Evolutionary conservation across 306 rosid species (phyloP).

Genomic region (Quercus rubra): DNA sequence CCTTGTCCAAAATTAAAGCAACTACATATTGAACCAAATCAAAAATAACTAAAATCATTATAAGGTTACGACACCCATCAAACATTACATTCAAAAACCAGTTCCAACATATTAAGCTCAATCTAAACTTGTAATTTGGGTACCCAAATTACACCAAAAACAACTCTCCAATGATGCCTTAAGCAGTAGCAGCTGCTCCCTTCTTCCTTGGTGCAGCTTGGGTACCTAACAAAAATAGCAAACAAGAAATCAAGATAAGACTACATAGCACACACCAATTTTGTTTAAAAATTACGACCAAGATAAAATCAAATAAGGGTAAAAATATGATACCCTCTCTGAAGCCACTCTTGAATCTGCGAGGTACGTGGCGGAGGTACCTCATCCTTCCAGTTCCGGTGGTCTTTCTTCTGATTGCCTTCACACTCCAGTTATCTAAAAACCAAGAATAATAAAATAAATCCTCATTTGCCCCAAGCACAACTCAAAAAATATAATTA

Average conservation of each 20-base stretch:
- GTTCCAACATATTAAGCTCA: conserved; percentile 16
- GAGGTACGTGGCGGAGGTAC: conserved; percentile 90
- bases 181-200: conserved; percentile 78
- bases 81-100: conserved; percentile 14
- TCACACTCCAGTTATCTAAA: conserved; percentile 93
- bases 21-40: conserved; percentile 28
- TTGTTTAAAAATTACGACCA: not conserved
- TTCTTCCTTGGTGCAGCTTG: conserved; percentile 92
- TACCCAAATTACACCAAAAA: conserved; percentile 17
- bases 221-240: conserved; percentile 38
- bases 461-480: not conserved
- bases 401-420: conserved; percentile 98
- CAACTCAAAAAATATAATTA: not conserved
- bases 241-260: not conserved
- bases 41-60: conserved; percentile 20
- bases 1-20: conserved; percentile 32
- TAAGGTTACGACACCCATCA: conserved; percentile 21
- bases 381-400: conserved; percentile 98
- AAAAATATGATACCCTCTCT: conserved; percentile 68
- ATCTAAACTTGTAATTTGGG: conserved; percentile 27
- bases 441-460: not conserved
- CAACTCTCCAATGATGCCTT: conserved; percentile 22
- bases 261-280: not conserved
- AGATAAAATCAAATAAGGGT: rapidly evolving
- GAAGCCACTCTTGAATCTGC: conserved; percentile 99